A percentile compares a stretch with the other conserved stretches of the same genome.
Evolutionary conservation across 257 asterid genomes (phyloP).

Genomic region (Solanum gracilifrons): DNA sequence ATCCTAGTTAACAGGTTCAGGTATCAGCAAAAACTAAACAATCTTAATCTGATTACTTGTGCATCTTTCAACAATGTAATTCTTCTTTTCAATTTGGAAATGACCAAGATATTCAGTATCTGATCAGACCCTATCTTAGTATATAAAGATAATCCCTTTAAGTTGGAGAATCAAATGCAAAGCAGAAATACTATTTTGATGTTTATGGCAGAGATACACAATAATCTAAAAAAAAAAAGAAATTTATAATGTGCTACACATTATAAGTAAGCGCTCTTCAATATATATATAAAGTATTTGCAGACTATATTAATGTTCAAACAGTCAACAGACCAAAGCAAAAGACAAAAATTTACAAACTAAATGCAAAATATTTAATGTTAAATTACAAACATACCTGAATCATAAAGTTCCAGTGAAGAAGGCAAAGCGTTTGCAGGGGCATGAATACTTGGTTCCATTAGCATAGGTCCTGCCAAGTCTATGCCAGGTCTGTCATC

Average conservation of each 20-base stretch:
- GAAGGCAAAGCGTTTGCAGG: neutral
- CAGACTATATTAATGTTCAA: neutral
- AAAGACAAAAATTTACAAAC: neutral
- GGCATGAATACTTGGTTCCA: conserved; percentile 4
- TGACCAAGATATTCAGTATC: neutral
- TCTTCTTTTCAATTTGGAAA: neutral
- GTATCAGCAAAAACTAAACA: neutral
- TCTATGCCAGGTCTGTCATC: neutral
- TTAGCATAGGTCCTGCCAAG: neutral
- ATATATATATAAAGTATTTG: neutral
- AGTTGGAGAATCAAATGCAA: neutral
- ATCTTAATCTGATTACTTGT: neutral
- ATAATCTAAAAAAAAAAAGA: neutral
- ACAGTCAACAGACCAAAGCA: neutral
- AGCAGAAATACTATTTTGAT: neutral
- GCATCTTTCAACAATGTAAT: neutral
- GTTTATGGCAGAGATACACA: neutral
- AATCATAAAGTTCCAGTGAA: neutral
- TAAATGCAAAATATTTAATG: neutral
- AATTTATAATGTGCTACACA: neutral
- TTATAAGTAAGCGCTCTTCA: neutral
- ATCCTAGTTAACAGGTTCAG: neutral
- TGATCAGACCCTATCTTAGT: neutral
- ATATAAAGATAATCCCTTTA: neutral
- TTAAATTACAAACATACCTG: neutral